Conservation (phyloP, 2,329 filamentous ascomycete genomes). For the Aureobasidium sp. region DNA sequence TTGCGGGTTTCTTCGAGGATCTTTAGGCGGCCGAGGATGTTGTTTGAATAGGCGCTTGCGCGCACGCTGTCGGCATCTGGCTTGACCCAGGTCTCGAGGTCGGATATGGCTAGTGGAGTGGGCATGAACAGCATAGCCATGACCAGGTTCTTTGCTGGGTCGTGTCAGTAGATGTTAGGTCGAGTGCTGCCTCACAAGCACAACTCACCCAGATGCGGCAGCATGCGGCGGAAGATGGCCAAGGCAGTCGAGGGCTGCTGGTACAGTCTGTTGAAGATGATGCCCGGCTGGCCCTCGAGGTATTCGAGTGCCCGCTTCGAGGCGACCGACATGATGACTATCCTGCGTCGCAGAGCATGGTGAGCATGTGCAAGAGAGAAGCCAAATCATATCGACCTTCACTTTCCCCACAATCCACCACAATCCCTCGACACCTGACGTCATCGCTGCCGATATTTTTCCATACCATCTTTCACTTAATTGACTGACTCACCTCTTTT, state of each 20-base stretch:
- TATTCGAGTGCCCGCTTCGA: constrained; percentile 69
- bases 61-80: constrained; percentile 36
- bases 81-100: constrained; percentile 81
- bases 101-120: constrained; percentile 64
- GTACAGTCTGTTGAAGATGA: constrained; percentile 85
- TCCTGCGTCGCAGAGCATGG: constrained; percentile 5
- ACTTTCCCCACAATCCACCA: background rate
- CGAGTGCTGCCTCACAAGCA: background rate
- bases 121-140: constrained; percentile 93
- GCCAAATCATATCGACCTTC: background rate
- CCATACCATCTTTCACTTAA: background rate
- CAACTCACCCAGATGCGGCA: constrained; percentile 71
- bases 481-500: background rate
- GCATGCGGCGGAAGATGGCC: constrained; percentile 94
- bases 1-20: constrained; percentile 58
- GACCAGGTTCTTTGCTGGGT: constrained; percentile 80
- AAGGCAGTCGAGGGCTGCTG: constrained; percentile 91
- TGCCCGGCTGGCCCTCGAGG: constrained; percentile 81
- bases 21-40: constrained; percentile 75
- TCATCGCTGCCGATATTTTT: background rate
- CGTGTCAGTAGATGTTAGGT: background rate
- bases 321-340: constrained; percentile 40
- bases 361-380: constrained; percentile 1
- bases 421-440: background rate
- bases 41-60: constrained; percentile 75